Evolutionary conservation across 2,329 filamentous ascomycete genomes (phyloP), one percentile per base, ranked within the genome.

Genomic region (Myriosclerotinia curreyana): DNA sequence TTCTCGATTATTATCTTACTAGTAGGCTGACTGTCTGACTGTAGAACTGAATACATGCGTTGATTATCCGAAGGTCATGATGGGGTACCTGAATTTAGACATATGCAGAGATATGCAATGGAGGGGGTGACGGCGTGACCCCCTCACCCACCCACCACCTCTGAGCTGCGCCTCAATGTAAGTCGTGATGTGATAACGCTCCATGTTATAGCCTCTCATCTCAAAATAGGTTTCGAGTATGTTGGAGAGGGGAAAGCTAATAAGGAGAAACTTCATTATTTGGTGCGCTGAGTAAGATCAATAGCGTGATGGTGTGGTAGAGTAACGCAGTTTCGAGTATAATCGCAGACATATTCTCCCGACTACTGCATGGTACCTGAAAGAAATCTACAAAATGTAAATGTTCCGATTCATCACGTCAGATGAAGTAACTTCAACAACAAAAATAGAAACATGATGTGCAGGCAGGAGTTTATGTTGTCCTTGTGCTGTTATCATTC

Each of bases 151-250:
- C n/a, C 40, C 52, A 50, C 40, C 40, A 42, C 25, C 25, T 38
- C 31, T 28, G 50, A 55, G 53, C 61, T 63, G 52, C 52, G 61
- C 61, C 53, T 40, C 52, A 51, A 40, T 38, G 22, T 31, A 56
- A 56, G 36, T 58, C 34, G 42, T 40, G 61, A 58, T 51, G 38
- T 40, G 12, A 38, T 44, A 44, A 34, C 20, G 46, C 40, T 38
- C 20, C 20, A 28, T 34, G 34, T 44, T 44, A 59, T 64, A 60
- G 63, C 54, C 64, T 55, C 64, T 51, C 62, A 55, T 67, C 66
- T 67, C 66, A 66, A 67, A 67, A 67, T 67, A 67, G 64, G 64
- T 66, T 67, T 58, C 56, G 61, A 36, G 53, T 44, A 20, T 50
- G 53, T 44, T 58, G 58, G 36, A 22, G 44, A 42, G 17, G 49